Evolutionary conservation across 441 rosid species (phyloP), one percentile per base, ranked within the genome.

Genomic region (Omphalea diandra): DNA sequence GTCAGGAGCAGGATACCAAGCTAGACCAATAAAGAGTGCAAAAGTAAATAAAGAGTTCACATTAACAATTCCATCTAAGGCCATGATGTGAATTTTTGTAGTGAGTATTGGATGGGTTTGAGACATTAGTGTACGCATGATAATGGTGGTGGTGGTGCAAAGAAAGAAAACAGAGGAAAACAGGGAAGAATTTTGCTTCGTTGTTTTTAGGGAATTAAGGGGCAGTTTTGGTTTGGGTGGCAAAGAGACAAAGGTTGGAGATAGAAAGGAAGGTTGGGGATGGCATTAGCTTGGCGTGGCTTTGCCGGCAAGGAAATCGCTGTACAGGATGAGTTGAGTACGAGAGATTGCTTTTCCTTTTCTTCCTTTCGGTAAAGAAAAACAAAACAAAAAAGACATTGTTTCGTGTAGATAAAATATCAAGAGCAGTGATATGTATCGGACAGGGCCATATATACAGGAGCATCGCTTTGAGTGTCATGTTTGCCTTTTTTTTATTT

Each of bases 1-100:
- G 65, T 67, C 53, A 3, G 67, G 75, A 62, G 81, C 29, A 7
- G 89, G 87, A 65, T 67, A 77, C 80, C 83, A 70, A 4, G 92
- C 59, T 12, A 89, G 88, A 56, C 97, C 94, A 50, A 92, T 80
- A 83, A 92, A 92, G 75, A 90, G 87, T 14, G 89, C 97, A 5
- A 90, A 70, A 7, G 97, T 83, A 87, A 93, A 93, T 61, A 93
- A 85, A 33, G 97, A 90, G 68, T 90, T 93, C 40, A 90, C 96
- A 67, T 88, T 81, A 24, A 93, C 84, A 47, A 93, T 83, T 17
- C 91, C 93, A 62, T 91, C 96, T 14, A 93, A 73, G 57, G 98
- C 97, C 73, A 87, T 85, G 14, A 88, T 78, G 70, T 90, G 95
- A 77, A 90, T 87, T 50, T 76, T 82, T 8, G 95, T 91, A 49